Evolutionary conservation across 75 land plant genomes (phyloP), one percentile per base, ranked within the genome.

Genomic region (Ceratopteris richardii): DNA sequence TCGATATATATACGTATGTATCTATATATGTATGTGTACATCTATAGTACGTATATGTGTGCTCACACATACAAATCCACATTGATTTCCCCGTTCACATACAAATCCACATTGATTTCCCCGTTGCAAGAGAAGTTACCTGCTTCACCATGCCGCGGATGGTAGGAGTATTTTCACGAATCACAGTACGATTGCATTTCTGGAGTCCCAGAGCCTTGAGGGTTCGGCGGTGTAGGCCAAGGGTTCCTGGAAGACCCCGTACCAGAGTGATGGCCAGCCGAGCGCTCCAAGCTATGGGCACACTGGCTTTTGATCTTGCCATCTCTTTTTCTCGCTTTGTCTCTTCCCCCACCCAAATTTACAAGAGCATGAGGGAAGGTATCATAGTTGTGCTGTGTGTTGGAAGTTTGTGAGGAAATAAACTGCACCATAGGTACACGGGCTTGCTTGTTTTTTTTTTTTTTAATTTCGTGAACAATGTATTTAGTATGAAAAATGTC

Each of bases 111-210:
- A 33, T 9, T 5, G 50, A 46, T n/a, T n/a, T n/a, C n/a, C n/a
- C n/a, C n/a, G n/a, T n/a, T n/a, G 50, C 3, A 17, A 46, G 50
- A 46, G 50, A 46, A 21, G 33, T 25, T n/a, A 87, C 97, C 86
- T 91, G 97, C 29, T 87, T 79, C 51, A 91, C 52, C 97, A 87
- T 87, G 42, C 97, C 97, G n/a, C 91, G 63, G 50, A 84, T 76
- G 16, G 93, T 76, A 21, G 97, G 85, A 11, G 88, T 91, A 69
- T 81, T 91, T 62, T 75, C 75, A 4, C 80, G 80, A 69, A 84
- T 68, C 48, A 88, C 86, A 50, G 88, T 87, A 29, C 86, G 84
- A 67, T 84, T 69, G 62, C 85, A 79, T 43, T 76, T 75, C 30
- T 81, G 81, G 31, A 91, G 86, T 7, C 97, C 83, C 25, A 91